Percentiles rank a stretch among this genome's conserved stretches.
phyloP scores from a whole-genome alignment of 2,329 filamentous ascomycete species.

The Cladophialophora immunda region DNA sequence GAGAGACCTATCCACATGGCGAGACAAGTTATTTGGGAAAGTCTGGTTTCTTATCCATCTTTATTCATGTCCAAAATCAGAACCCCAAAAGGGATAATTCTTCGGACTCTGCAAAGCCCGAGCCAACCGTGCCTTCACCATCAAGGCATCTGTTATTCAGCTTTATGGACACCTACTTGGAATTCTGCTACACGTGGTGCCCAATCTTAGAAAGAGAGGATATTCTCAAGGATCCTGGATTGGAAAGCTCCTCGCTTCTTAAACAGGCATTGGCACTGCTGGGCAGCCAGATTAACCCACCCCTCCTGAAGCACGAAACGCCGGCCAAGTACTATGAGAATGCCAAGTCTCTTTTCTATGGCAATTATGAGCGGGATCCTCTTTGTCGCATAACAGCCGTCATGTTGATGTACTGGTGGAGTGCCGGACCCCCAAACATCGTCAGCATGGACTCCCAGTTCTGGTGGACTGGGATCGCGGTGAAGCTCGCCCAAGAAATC shows the following conservation, averaged over 20 bases:
- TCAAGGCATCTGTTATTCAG: constrained; percentile 17
- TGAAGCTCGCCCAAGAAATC: constrained; percentile 55
- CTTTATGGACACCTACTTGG: constrained; percentile 54
- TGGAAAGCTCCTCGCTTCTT: constrained; percentile 32
- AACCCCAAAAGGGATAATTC: too few relatives aligned
- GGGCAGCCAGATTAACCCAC: constrained; percentile 54
- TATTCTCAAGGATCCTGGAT: constrained; percentile 44
- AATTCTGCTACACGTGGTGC: constrained; percentile 56
- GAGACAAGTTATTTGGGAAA: too few relatives aligned
- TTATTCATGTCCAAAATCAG: too few relatives aligned
- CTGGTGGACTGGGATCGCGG: constrained; percentile 58
- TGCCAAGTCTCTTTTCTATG: constrained; percentile 52
- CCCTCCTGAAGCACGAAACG: constrained; percentile 51
- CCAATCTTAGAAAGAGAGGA: constrained; percentile 50
- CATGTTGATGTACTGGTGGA: constrained; percentile 57
- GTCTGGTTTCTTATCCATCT: too few relatives aligned
- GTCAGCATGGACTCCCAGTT: constrained; percentile 54
- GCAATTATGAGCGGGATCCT: constrained; percentile 51
- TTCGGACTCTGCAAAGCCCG: too few relatives aligned
- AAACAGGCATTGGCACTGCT: constrained; percentile 52
- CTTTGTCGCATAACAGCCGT: constrained; percentile 50
- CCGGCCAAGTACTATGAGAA: constrained; percentile 52
- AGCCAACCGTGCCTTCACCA: too few relatives aligned
- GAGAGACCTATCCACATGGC: too few relatives aligned
- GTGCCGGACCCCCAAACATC: constrained; percentile 48